A percentile compares a stretch with the other conserved stretches of the same genome.
Conservation (phyloP, 169 alveolate species). For the Neospora caninum region DNA sequence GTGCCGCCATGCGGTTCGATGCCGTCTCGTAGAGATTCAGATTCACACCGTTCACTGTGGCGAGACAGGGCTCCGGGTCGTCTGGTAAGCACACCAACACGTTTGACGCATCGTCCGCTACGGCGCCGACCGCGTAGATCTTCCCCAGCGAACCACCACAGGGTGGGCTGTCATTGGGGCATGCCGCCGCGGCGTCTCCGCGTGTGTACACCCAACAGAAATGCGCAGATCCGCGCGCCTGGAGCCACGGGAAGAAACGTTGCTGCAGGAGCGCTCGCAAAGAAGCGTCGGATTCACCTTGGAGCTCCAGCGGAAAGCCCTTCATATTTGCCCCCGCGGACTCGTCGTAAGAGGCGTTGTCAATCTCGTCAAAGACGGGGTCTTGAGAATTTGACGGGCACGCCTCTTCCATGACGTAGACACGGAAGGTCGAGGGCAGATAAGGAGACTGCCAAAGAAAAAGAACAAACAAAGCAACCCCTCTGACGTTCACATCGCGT, state of each 20-base stretch:
- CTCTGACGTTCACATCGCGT: too few relatives aligned
- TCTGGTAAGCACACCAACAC: background rate
- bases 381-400: background rate
- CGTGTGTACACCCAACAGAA: slow-evolving; percentile 12
- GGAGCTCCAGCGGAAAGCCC: background rate
- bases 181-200: background rate
- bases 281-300: background rate
- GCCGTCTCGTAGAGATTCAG: slow-evolving; percentile 17
- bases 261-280: background rate
- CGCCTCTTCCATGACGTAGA: background rate
- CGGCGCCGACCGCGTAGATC: slow-evolving; percentile 10
- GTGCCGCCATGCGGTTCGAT: background rate
- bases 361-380: background rate
- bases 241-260: background rate
- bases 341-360: background rate
- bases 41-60: background rate
- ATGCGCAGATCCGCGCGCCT: background rate
- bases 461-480: too few relatives aligned
- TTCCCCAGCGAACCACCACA: background rate
- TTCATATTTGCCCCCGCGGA: background rate
- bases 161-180: background rate
- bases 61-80: background rate
- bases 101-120: background rate
- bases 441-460: background rate
- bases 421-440: background rate